These are phyloP conservation scores for Aureobasidium vineae DNA, from an alignment of 2,329 filamentous ascomycete species.

Conservation along the genomic window DNA sequence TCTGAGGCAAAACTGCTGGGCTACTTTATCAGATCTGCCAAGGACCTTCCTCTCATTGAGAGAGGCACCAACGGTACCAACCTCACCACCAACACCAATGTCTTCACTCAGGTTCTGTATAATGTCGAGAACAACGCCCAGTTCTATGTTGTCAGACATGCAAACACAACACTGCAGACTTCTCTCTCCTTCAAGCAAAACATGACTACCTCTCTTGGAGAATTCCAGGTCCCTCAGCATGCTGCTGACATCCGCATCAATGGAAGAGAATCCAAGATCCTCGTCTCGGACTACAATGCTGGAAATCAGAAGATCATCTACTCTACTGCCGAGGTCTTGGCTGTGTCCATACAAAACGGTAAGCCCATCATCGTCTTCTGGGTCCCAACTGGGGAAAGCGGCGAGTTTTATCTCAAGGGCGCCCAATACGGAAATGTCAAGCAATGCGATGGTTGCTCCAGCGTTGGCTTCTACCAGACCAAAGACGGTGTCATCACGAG, in stretches of 20 bases:
- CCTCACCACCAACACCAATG: constrained; percentile 47
- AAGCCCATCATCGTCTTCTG: constrained; percentile 44
- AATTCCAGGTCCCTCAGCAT: constrained; percentile 46
- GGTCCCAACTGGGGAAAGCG: constrained; percentile 42
- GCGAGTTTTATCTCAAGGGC: constrained; percentile 39
- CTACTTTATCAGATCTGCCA: constrained; percentile 59
- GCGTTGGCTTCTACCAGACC: constrained; percentile 43
- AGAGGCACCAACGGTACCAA: constrained; percentile 49
- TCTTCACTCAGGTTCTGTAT: constrained; percentile 57
- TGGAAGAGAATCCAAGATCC: constrained; percentile 62
- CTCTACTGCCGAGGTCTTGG: constrained; percentile 57
- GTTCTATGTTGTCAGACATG: constrained; percentile 61
- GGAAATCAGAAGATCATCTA: constrained; percentile 54
- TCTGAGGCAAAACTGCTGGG: constrained; percentile 63
- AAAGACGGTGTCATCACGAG: constrained; percentile 37
- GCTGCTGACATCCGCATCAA: constrained; percentile 56
- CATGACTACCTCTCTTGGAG: constrained; percentile 57
- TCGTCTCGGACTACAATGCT: constrained; percentile 60
- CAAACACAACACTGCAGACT: constrained; percentile 52
- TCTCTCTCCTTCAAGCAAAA: constrained; percentile 55
- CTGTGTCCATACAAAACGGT: constrained; percentile 34
- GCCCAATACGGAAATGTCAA: constrained; percentile 28
- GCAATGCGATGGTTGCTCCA: constrained; percentile 43
- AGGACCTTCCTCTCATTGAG: constrained; percentile 57
- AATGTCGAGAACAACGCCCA: constrained; percentile 58